Evolutionary conservation across 495 filamentous ascomycete genomes (phyloP).

Genomic region (Margaritispora aquatica): DNA sequence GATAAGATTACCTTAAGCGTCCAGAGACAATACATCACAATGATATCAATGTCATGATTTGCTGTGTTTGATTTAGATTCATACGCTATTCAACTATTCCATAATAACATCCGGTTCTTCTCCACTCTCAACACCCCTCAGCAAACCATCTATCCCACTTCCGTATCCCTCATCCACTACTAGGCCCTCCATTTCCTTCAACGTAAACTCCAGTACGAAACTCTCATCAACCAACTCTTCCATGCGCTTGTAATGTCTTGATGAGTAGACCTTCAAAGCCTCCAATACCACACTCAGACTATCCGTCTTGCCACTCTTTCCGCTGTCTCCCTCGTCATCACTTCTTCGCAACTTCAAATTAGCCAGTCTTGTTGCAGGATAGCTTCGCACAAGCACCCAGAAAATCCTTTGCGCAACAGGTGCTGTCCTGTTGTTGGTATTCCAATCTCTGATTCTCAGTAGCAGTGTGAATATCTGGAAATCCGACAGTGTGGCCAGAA

Average conservation of each 20-base stretch:
- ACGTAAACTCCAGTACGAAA: constrained; percentile 86
- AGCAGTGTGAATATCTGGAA: constrained; percentile 78
- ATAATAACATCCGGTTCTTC: constrained; percentile 13
- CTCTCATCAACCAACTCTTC: constrained; percentile 92
- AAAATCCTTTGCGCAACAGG: constrained; percentile 82
- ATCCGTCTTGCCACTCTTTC: constrained; percentile 49
- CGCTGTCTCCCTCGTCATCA: background rate
- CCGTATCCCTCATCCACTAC: background rate
- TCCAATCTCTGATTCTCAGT: constrained; percentile 84
- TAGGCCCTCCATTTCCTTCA: constrained; percentile 74
- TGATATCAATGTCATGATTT: background rate
- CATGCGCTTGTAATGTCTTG: constrained; percentile 80
- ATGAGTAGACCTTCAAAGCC: constrained; percentile 78
- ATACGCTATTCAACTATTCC: background rate
- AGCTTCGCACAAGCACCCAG: constrained; percentile 66
- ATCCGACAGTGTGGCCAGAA: constrained; percentile 69
- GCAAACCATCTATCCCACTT: background rate
- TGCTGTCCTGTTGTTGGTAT: constrained; percentile 86
- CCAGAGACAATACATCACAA: too few species aligned
- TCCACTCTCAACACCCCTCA: background rate
- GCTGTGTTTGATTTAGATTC: too few species aligned
- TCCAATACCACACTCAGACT: constrained; percentile 77
- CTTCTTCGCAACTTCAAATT: constrained; percentile 42
- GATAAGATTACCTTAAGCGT: too few species aligned
- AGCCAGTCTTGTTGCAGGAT: constrained; percentile 64